Conservation (phyloP, 345 rosid genomes). For the Luvunga scandens region DNA sequence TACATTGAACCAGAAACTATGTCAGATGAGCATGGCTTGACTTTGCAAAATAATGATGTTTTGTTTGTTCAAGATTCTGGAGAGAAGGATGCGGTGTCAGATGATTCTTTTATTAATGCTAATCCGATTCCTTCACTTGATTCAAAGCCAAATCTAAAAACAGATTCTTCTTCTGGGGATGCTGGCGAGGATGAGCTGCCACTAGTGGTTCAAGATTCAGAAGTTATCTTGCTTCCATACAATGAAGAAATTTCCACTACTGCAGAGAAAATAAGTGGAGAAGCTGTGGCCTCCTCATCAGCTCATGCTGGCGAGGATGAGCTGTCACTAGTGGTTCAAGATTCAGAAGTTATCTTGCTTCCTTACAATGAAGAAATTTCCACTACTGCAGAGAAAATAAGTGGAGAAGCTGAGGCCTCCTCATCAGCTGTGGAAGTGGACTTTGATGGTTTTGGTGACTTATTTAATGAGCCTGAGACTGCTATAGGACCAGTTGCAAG, state of each 20-base stretch:
- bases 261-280: conserved; percentile 31
- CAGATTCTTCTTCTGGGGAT: conserved; percentile 48
- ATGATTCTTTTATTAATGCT: conserved; percentile 33
- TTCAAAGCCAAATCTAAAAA: conserved; percentile 35
- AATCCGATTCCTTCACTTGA: conserved; percentile 23
- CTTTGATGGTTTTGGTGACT: conserved; percentile 81
- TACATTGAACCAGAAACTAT: conserved; percentile 37
- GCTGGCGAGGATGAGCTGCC: conserved; percentile 73
- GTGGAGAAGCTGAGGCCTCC: conserved; percentile 49
- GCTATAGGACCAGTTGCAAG: conserved; percentile 50
- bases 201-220: conserved; percentile 54
- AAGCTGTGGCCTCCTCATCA: conserved; percentile 55
- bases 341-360: conserved; percentile 70
- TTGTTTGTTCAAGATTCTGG: conserved; percentile 23
- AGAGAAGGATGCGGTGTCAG: conserved; percentile 16
- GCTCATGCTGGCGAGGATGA: conserved; percentile 74
- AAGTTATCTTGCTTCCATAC: conserved; percentile 75
- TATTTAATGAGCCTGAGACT: conserved; percentile 85
- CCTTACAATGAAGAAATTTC: conserved; percentile 66
- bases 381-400: conserved; percentile 23
- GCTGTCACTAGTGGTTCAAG: conserved; percentile 55
- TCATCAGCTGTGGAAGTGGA: conserved; percentile 53
- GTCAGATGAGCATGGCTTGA: conserved; percentile 35
- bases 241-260: conserved; percentile 46
- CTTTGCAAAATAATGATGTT: conserved; percentile 35